Conservation (phyloP, 176 grass and related monocot species). For the Echinochloa phyllopogon region DNA sequence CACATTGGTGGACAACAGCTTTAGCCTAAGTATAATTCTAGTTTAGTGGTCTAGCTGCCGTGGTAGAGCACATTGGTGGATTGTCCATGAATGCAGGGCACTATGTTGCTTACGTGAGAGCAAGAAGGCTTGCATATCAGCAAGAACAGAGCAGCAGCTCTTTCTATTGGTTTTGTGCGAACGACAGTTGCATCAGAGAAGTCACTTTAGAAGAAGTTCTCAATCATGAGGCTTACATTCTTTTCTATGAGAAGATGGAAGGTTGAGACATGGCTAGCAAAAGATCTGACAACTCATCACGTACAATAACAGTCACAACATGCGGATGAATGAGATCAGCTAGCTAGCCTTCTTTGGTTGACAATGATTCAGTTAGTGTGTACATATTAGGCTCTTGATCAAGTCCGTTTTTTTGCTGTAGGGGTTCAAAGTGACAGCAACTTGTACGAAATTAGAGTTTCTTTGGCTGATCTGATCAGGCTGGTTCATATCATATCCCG, state of each 20-base stretch:
- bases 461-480: too few species aligned
- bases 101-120: constrained; percentile 65
- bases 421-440: constrained; percentile 14
- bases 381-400: constrained; percentile 24
- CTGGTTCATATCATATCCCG: too few species aligned
- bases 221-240: too few species aligned
- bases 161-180: constrained; percentile 65
- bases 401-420: constrained; percentile 15
- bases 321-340: too few species aligned
- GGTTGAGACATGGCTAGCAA: constrained; percentile 11
- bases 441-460: too few species aligned
- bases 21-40: too few species aligned
- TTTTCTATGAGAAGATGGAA: constrained; percentile 81
- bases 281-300: neutral
- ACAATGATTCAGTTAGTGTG: constrained; percentile 11
- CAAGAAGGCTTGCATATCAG: constrained; percentile 1
- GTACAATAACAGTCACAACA: too few species aligned
- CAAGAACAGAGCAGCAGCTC: neutral
- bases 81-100: constrained; percentile 43
- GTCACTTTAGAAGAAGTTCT: constrained; percentile 71
- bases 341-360: neutral
- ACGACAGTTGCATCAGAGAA: constrained; percentile 51
- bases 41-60: constrained; percentile 51
- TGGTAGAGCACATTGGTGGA: constrained; percentile 50
- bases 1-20: too few species aligned